Conservation (phyloP, 331 rosid genomes). For the Spiraea crenata region DNA sequence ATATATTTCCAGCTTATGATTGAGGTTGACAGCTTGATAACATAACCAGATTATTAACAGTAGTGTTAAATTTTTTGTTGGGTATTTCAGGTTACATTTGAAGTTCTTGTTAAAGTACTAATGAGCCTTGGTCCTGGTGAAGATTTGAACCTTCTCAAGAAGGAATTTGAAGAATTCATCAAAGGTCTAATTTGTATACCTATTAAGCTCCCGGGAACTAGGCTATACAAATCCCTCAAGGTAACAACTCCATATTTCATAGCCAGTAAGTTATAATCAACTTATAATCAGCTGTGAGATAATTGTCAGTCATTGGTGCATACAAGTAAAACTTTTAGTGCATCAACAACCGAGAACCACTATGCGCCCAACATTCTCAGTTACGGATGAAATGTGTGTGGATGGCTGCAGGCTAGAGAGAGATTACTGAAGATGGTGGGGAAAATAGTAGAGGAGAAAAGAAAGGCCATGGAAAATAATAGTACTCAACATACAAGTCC, state of each 20-base stretch:
- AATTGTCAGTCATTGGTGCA: no score
- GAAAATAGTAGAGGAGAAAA: slow-evolving; percentile 40
- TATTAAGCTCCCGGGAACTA: slow-evolving; percentile 78
- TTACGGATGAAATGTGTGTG: not conserved
- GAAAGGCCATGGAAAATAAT: slow-evolving; percentile 1
- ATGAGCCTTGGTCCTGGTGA: slow-evolving; percentile 79
- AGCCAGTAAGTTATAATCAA: no score
- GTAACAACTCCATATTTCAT: slow-evolving; percentile 20
- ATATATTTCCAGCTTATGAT: no score
- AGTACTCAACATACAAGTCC: slow-evolving; percentile 9
- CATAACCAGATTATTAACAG: no score
- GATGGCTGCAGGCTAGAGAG: slow-evolving; percentile 64
- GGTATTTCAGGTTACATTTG: slow-evolving; percentile 62
- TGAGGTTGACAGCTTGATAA: no score
- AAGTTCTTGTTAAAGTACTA: slow-evolving; percentile 61
- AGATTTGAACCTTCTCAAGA: slow-evolving; percentile 57
- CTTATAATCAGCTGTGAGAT: no score
- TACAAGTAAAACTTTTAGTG: no score
- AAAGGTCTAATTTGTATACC: slow-evolving; percentile 90
- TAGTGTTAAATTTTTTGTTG: not conserved
- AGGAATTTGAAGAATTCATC: slow-evolving; percentile 71
- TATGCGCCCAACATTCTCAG: no score
- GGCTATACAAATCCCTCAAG: slow-evolving; percentile 86
- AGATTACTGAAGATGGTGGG: slow-evolving; percentile 64
- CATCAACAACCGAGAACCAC: no score